phyloP scores from a whole-genome alignment of 345 rosid species.

The Conringia planisiliqua region DNA sequence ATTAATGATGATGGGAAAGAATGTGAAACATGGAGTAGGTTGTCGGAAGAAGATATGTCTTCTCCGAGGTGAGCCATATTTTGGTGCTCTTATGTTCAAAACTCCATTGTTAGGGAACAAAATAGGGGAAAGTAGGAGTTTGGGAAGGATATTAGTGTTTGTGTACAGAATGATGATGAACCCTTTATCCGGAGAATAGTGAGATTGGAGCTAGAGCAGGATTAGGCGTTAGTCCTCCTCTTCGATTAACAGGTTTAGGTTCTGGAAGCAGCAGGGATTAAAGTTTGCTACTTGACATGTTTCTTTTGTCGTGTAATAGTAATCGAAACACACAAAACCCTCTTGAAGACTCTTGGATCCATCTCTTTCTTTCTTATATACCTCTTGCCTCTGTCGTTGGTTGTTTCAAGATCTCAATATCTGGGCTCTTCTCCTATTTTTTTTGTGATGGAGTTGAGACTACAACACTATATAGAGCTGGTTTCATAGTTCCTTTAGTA shows the following conservation, averaged over 20 bases:
- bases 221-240: constrained; percentile 8
- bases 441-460: neutral
- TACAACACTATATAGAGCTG: neutral
- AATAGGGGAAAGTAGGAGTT: constrained; percentile 1
- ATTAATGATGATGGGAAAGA: constrained; percentile 40
- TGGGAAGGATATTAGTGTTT: constrained; percentile 13
- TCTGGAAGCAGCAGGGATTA: neutral
- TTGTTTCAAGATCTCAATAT: neutral
- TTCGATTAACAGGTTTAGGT: constrained; percentile 24
- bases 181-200: constrained; percentile 15
- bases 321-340: neutral
- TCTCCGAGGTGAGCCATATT: constrained; percentile 49
- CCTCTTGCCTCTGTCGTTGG: neutral
- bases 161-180: constrained; percentile 27
- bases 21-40: constrained; percentile 44
- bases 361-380: neutral
- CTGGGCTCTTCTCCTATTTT: neutral
- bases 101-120: constrained; percentile 16
- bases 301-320: constrained; percentile 14
- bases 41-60: constrained; percentile 31
- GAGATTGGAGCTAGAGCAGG: constrained; percentile 16
- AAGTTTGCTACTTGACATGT: constrained; percentile 3
- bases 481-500: neutral
- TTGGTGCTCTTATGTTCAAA: constrained; percentile 55
- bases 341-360: neutral